Conservation (phyloP, 371 early-diverging fungal genomes). For the Lichtheimia corymbifera region DNA sequence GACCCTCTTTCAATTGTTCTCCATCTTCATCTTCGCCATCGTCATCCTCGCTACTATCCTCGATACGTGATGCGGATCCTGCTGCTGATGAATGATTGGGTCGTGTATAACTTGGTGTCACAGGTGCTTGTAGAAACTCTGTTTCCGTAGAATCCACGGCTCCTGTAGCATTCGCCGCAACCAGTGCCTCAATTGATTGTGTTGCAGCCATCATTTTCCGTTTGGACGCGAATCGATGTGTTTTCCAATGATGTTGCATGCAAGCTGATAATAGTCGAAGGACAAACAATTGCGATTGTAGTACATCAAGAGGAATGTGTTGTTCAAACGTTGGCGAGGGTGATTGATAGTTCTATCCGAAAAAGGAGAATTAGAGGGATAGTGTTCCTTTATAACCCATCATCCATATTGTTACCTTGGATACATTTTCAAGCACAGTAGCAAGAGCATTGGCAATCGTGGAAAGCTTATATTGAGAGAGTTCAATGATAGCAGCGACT, state of each 20-base stretch:
- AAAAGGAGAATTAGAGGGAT: not conserved
- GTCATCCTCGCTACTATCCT: not conserved
- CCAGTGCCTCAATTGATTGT: constrained; percentile 14
- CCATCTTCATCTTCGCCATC: not conserved
- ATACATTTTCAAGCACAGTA: constrained; percentile 61
- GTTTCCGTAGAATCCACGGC: constrained; percentile 14
- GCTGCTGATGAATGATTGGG: not conserved
- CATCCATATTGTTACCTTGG: constrained; percentile 50
- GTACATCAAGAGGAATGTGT: constrained; percentile 59
- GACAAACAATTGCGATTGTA: constrained; percentile 78
- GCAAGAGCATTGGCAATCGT: constrained; percentile 59
- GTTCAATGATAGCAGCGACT: constrained; percentile 66
- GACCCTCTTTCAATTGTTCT: not conserved
- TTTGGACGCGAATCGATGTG: constrained; percentile 45
- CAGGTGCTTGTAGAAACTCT: constrained; percentile 15
- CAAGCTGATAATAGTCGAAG: constrained; percentile 75
- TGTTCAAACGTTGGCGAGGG: constrained; percentile 40
- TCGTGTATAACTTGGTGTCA: constrained; percentile 7
- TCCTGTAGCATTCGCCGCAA: constrained; percentile 20
- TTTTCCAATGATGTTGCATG: constrained; percentile 74
- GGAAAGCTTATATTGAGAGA: constrained; percentile 61
- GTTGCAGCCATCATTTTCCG: constrained; percentile 15
- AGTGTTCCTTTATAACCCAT: not conserved
- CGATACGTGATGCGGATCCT: too few relatives aligned
- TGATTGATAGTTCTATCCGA: constrained; percentile 15